Evolutionary conservation across 331 rosid species (phyloP).

Genomic region (Saraca asoca): DNA sequence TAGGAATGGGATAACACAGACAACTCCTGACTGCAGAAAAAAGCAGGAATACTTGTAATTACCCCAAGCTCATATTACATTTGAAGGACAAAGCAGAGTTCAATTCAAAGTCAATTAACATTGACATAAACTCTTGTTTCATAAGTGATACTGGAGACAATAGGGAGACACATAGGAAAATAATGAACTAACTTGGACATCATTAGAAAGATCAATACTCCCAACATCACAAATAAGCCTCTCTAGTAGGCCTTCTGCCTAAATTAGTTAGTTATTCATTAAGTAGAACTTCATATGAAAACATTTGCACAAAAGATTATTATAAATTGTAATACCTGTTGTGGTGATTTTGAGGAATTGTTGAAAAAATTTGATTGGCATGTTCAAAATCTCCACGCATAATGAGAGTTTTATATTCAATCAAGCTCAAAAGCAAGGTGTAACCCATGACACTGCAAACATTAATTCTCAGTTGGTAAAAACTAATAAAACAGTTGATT

Average conservation of each 20-base stretch:
- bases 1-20: background rate
- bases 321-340: constrained; percentile 64
- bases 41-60: background rate
- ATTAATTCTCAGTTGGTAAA: too few relatives aligned
- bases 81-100: background rate
- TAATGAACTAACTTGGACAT: background rate
- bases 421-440: constrained; percentile 93
- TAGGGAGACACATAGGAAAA: background rate
- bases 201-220: background rate
- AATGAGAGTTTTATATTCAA: constrained; percentile 98
- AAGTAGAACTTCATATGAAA: too few relatives aligned
- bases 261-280: too few relatives aligned
- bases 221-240: background rate
- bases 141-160: background rate
- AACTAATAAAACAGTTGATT: too few relatives aligned
- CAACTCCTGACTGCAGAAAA: background rate
- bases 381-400: constrained; percentile 97
- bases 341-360: constrained; percentile 95
- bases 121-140: constrained; percentile 7
- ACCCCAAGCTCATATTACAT: background rate
- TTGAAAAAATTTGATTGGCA: constrained; percentile 84
- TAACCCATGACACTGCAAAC: constrained; percentile 85
- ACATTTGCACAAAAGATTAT: too few relatives aligned
- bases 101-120: background rate
- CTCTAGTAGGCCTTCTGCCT: too few relatives aligned